phyloP scores from a whole-genome alignment of 768 basidiomycete genomes.

The Leccinum incarnatum region DNA sequence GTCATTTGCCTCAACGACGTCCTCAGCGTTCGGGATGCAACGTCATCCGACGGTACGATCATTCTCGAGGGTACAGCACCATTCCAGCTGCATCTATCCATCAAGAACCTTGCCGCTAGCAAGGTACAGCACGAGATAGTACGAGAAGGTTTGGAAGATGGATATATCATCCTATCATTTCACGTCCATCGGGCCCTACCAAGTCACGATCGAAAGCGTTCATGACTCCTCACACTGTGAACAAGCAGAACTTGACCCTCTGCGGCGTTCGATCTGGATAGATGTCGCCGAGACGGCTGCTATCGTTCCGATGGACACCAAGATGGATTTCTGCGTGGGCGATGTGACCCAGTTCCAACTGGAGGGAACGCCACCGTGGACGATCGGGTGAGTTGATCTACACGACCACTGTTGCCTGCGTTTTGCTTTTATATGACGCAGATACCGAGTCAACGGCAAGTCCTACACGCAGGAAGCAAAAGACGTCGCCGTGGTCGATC shows the following conservation, averaged over 20 bases:
- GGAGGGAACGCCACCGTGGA: slow-evolving; percentile 93
- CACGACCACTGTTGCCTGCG: neutral
- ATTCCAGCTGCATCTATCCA: slow-evolving; percentile 73
- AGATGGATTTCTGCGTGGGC: slow-evolving; percentile 84
- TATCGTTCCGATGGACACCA: slow-evolving; percentile 79
- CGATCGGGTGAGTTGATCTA: slow-evolving; percentile 57
- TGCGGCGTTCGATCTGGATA: slow-evolving; percentile 66
- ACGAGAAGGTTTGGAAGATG: slow-evolving; percentile 62
- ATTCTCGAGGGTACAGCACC: slow-evolving; percentile 82
- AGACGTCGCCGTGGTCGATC: slow-evolving; percentile 82
- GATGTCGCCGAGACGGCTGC: slow-evolving; percentile 97
- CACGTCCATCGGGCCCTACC: slow-evolving; percentile 76
- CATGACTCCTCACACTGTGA: slow-evolving; percentile 81
- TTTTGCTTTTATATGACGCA: slow-evolving; percentile 30
- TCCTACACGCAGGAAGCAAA: slow-evolving; percentile 70
- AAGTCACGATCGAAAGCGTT: slow-evolving; percentile 74
- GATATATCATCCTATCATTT: slow-evolving; percentile 70
- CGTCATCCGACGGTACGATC: slow-evolving; percentile 53
- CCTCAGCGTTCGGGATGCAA: slow-evolving; percentile 52
- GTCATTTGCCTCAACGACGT: slow-evolving; percentile 75
- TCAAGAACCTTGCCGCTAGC: slow-evolving; percentile 73
- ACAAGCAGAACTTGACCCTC: slow-evolving; percentile 62
- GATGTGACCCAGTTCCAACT: slow-evolving; percentile 89
- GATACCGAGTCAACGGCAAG: slow-evolving; percentile 81
- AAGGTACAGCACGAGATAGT: slow-evolving; percentile 58